Conservation (phyloP, 1,139 yeast species). For the Taiozyma sp. region DNA sequence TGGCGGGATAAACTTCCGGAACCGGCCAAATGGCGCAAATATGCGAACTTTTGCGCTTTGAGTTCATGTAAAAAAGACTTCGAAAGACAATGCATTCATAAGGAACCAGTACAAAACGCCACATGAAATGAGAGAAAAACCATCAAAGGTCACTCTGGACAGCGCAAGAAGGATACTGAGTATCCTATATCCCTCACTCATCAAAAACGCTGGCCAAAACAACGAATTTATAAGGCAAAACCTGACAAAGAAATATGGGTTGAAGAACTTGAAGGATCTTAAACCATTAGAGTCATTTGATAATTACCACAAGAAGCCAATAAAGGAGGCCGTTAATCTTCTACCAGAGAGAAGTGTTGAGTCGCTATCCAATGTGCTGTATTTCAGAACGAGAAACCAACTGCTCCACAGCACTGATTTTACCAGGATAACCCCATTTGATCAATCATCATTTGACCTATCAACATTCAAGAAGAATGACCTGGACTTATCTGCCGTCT, state of each 20-base stretch:
- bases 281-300: not conserved
- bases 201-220: not conserved
- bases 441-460: constrained; percentile 3
- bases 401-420: constrained; percentile 36
- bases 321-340: not conserved
- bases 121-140: not conserved
- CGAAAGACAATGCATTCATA: not conserved
- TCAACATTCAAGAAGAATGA: not conserved
- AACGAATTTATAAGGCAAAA: not conserved
- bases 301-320: not conserved
- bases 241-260: not conserved
- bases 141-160: not conserved
- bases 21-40: not conserved
- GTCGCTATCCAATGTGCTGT: constrained; percentile 26
- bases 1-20: not conserved
- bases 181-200: not conserved
- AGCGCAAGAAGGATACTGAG: not conserved
- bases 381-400: constrained; percentile 35
- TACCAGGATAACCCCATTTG: constrained; percentile 11
- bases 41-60: not conserved
- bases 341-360: constrained; percentile 4
- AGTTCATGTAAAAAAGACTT: not conserved
- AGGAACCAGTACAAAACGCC: not conserved
- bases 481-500: constrained; percentile 31
- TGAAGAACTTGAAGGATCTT: not conserved